Base-by-base conservation (phyloP, 1,284 basidiomycete species). In the Phenoliferia sp. region DNA sequence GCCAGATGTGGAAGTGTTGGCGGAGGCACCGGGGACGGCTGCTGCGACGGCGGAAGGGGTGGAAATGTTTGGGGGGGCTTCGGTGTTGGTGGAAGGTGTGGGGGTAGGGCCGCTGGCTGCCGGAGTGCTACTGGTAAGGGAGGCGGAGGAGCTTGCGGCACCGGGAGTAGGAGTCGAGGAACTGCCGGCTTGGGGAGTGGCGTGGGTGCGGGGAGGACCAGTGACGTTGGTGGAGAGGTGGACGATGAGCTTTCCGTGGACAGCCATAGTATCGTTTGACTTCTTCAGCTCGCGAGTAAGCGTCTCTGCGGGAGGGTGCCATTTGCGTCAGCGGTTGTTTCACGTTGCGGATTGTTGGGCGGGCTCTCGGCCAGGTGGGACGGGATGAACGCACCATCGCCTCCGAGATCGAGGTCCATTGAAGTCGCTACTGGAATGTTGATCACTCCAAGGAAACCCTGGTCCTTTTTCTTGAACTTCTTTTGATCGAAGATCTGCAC, bases 401-500 rank as follows among this genome's bases (percentile, higher is more conserved):
- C 90, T 63, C 90, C 93, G 22, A 93, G 80, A 70, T 92, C 90
- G 50, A 95, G 83, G 78, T 95, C 93, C 62, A 96, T 82, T n/a
- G 90, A 88, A 79, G 94, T 90, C 72, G 88, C 86, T 68, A 96
- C 90, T 72, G 87, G 86, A 75, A 97, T 85, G 78, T 95, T 95
- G 77, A 96, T 92, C 33, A 94, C 92, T 63, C 93, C 93, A 59
- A 97, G 83, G 80, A 96, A 96, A 5, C 93, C 93, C 78, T 96
- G 93, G 79, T 96, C 92, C 80, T 88, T 88, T 80, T 90, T 85
- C 83, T 95, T 96, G 82, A 96, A 96, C 81, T 95, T 96, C 80
- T 92, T 88, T 81, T 96, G 94, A 80, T 97, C 94, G 76, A 96
- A 96, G 76, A 96, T 93, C 80, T 97, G 94, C 3, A 97, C 91